Evolutionary conservation across 2,329 filamentous ascomycete genomes (phyloP).

Genomic region (Sporothrix euskadiensis): DNA sequence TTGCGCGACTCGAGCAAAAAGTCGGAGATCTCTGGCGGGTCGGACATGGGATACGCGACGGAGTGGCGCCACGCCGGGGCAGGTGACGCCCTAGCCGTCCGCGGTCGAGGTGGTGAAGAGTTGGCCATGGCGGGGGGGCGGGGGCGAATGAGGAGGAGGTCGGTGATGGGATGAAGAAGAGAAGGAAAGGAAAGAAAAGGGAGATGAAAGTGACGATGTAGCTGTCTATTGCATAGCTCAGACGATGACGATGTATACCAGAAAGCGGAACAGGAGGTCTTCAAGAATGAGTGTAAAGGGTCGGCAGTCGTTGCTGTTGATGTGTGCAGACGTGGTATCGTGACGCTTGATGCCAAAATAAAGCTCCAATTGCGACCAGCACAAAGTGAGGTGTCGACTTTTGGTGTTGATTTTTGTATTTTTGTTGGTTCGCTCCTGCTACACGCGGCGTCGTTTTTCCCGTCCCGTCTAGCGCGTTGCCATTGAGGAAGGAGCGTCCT

Average conservation of each 20-base stretch:
- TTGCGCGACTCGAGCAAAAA: slow-evolving; percentile 39
- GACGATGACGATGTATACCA: no score
- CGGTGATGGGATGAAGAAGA: not conserved
- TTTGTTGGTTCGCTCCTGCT: not conserved
- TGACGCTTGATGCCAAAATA: not conserved
- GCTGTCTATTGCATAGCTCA: not conserved
- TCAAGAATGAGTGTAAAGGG: not conserved
- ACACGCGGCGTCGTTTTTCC: slow-evolving; percentile 12
- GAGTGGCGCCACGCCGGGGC: slow-evolving; percentile 21
- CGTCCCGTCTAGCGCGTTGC: slow-evolving; percentile 13
- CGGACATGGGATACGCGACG: slow-evolving; percentile 23
- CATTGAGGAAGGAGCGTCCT: not conserved
- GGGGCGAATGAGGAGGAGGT: not conserved
- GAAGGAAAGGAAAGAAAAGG: not conserved
- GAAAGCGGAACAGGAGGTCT: no score
- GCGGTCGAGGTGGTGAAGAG: slow-evolving; percentile 36
- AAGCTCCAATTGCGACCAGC: not conserved
- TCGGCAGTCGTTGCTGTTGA: not conserved
- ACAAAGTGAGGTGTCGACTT: slow-evolving; percentile 1
- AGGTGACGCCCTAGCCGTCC: not conserved
- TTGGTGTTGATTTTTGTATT: not conserved
- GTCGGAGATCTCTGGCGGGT: slow-evolving; percentile 35
- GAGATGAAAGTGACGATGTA: not conserved
- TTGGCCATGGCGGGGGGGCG: slow-evolving; percentile 35
- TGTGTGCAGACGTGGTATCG: not conserved